Conservation (phyloP, 192 early-diverging fungal genomes). For the Umbelopsis isabellina region DNA sequence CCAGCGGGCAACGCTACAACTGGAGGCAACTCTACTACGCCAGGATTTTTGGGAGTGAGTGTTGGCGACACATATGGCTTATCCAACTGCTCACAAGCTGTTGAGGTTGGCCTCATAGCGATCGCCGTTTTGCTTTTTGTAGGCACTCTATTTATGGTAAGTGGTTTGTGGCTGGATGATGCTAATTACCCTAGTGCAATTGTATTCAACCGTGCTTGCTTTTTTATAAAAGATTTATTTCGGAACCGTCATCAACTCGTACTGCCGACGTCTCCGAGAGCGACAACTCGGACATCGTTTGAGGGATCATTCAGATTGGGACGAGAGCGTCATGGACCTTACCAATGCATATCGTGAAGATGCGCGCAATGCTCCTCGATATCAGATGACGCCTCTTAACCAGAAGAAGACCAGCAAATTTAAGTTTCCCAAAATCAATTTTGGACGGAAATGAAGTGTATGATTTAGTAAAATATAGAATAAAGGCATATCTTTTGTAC, state of each 20-base stretch:
- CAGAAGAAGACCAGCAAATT: constrained; percentile 19
- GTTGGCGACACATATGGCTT: constrained; percentile 34
- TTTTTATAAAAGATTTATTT: constrained; percentile 31
- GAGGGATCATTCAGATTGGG: constrained; percentile 37
- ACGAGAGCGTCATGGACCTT: constrained; percentile 30
- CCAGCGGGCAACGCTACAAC: neutral
- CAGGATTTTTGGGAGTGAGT: constrained; percentile 39
- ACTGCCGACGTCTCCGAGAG: constrained; percentile 27
- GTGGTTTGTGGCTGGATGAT: neutral
- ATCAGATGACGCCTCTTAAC: constrained; percentile 29
- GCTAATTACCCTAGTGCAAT: neutral
- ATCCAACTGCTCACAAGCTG: constrained; percentile 38
- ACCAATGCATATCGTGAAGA: constrained; percentile 28
- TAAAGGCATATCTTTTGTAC: neutral
- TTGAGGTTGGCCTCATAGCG: constrained; percentile 35
- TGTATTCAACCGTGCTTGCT: neutral
- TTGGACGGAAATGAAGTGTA: constrained; percentile 1
- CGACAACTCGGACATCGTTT: constrained; percentile 37
- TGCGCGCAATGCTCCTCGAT: constrained; percentile 31
- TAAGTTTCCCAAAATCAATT: neutral
- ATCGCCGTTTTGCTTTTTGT: constrained; percentile 33
- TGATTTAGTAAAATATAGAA: neutral
- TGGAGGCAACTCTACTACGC: neutral
- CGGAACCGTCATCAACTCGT: constrained; percentile 29
- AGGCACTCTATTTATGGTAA: constrained; percentile 36